Conservation (phyloP, 2,329 filamentous ascomycete species). For the Cladosporium austrohemisphaericum region DNA sequence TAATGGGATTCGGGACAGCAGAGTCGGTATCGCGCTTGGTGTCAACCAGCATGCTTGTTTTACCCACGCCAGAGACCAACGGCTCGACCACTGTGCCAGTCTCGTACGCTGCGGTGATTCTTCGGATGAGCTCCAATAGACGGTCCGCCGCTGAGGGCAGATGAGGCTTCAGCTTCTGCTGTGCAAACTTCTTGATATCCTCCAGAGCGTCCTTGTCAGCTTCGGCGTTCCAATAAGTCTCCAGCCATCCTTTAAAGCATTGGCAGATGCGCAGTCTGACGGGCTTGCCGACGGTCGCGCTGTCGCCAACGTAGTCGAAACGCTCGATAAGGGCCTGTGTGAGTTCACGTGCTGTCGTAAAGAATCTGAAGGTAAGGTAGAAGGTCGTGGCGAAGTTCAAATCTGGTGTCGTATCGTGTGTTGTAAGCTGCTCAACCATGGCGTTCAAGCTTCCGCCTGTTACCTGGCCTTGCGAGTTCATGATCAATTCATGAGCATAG, state of each 20-base stretch:
- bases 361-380: conserved; percentile 92
- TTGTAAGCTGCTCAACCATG: conserved; percentile 89
- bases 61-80: conserved; percentile 82
- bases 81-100: conserved; percentile 25
- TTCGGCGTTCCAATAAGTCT: conserved; percentile 87
- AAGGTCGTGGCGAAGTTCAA: conserved; percentile 90
- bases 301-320: conserved; percentile 86
- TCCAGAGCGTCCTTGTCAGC: conserved; percentile 72
- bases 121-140: conserved; percentile 73
- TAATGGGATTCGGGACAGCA: conserved; percentile 58
- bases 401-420: conserved; percentile 88
- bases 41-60: conserved; percentile 72
- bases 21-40: conserved; percentile 44
- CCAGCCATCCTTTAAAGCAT: conserved; percentile 93
- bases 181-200: conserved; percentile 76
- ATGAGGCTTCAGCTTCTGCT: conserved; percentile 62
- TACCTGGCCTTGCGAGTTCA: conserved; percentile 93
- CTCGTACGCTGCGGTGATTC: conserved; percentile 63
- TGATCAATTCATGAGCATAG: conserved; percentile 83
- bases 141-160: conserved; percentile 75
- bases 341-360: conserved; percentile 75
- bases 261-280: conserved; percentile 93
- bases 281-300: conserved; percentile 68
- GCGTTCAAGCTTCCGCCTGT: conserved; percentile 86
- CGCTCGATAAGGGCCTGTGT: conserved; percentile 81